These are phyloP conservation scores for Wickerhamomyces bisporus DNA, from an alignment of 805 yeast species.

Conservation along the genomic window DNA sequence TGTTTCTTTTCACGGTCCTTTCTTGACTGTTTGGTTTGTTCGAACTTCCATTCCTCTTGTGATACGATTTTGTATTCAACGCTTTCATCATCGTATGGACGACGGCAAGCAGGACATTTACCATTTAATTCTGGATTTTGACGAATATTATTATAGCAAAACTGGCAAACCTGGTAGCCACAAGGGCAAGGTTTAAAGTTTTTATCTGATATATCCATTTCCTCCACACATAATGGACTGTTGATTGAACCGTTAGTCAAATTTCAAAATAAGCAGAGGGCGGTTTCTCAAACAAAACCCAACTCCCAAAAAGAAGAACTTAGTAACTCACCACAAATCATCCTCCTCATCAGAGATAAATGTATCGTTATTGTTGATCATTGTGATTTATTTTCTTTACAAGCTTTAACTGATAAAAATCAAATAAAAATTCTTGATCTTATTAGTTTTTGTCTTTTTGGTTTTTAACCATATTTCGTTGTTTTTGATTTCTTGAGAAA, in stretches of 20 bases:
- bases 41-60: slow-evolving; percentile 78
- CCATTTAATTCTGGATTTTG: slow-evolving; percentile 95
- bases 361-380: slow-evolving; percentile 38
- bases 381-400: slow-evolving; percentile 1
- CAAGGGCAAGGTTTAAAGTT: slow-evolving; percentile 99
- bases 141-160: slow-evolving; percentile 94
- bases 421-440: no score
- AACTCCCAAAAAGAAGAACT: neutral
- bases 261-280: neutral
- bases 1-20: slow-evolving; percentile 80
- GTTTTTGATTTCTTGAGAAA: no score
- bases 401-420: no score
- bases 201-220: slow-evolving; percentile 93
- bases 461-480: neutral
- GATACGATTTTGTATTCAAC: slow-evolving; percentile 83
- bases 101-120: slow-evolving; percentile 95
- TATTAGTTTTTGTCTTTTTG: no score
- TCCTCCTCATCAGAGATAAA: slow-evolving; percentile 77
- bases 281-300: neutral
- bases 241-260: slow-evolving; percentile 25
- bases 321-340: slow-evolving; percentile 52
- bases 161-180: slow-evolving; percentile 97
- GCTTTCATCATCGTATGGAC: slow-evolving; percentile 87
- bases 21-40: slow-evolving; percentile 74
- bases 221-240: slow-evolving; percentile 95